A percentile compares a stretch with the other conserved stretches of the same genome.
These are phyloP conservation scores for Boehmeria nivea DNA, from an alignment of 306 rosid species.

Conservation along the genomic window DNA sequence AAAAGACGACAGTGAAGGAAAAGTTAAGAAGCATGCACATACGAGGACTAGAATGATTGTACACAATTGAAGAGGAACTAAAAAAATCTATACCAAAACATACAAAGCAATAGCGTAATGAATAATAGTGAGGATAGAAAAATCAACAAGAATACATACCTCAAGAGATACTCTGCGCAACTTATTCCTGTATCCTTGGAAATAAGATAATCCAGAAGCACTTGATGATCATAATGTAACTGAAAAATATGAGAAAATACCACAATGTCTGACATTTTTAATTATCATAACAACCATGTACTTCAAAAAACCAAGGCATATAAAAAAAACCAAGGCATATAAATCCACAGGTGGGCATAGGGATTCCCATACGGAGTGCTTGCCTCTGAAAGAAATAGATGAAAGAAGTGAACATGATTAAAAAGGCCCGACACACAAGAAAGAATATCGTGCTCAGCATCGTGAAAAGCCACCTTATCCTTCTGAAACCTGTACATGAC, in stretches of 20 bases:
- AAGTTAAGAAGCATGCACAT: too few species aligned
- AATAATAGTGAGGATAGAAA: background rate
- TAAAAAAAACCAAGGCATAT: too few species aligned
- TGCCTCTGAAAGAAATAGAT: constrained; percentile 75
- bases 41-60: too few species aligned
- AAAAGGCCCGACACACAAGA: constrained; percentile 51
- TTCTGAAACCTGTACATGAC: constrained; percentile 35
- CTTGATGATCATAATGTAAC: constrained; percentile 90
- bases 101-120: background rate
- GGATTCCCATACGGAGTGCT: constrained; percentile 23
- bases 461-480: constrained; percentile 30
- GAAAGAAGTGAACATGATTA: constrained; percentile 65
- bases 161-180: constrained; percentile 78
- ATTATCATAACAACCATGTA: background rate
- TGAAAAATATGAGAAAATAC: constrained; percentile 33
- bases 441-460: constrained; percentile 39
- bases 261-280: background rate
- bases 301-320: too few species aligned
- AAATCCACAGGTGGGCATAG: too few species aligned
- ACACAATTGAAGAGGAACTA: background rate
- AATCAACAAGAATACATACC: constrained; percentile 28
- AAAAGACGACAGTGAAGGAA: constrained; percentile 14
- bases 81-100: background rate
- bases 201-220: constrained; percentile 89
- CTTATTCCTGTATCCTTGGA: constrained; percentile 78